phyloP scores from a whole-genome alignment of 1,284 basidiomycete species.

The Cutaneotrichosporon sp. region DNA sequence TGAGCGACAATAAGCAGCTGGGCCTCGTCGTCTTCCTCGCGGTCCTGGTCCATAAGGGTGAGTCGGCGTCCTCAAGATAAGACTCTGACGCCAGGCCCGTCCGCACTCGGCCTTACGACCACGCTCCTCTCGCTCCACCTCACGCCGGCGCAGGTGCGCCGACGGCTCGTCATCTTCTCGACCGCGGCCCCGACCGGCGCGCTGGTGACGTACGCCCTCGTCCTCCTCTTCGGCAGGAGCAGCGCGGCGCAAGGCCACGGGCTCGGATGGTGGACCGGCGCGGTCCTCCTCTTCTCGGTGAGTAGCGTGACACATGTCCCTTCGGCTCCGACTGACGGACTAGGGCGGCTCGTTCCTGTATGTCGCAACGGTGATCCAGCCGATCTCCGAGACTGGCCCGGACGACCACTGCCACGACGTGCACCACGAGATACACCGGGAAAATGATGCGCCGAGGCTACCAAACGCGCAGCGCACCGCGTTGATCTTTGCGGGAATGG shows the following conservation, averaged over 20 bases:
- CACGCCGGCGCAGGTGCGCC: conserved; percentile 62
- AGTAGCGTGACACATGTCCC: too few species aligned
- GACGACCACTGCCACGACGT: conserved; percentile 20
- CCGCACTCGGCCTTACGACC: conserved; percentile 74
- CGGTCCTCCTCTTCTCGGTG: conserved; percentile 47
- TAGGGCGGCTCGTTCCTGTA: conserved; percentile 95
- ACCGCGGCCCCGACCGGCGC: conserved; percentile 73
- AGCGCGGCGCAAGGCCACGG: conserved; percentile 20
- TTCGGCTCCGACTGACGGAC: too few species aligned
- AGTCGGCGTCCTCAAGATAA: too few species aligned
- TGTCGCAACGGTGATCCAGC: conserved; percentile 83
- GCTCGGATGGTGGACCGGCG: conserved; percentile 60
- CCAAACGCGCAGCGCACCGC: conserved; percentile 51
- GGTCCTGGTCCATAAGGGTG: conserved; percentile 82
- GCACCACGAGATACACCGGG: conserved; percentile 33
- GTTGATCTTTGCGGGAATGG: conserved; percentile 64
- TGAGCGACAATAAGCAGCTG: conserved; percentile 48
- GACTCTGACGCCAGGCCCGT: conserved; percentile 61
- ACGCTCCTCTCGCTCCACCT: conserved; percentile 71
- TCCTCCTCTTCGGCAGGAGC: conserved; percentile 55
- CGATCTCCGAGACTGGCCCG: conserved; percentile 49
- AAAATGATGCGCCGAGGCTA: conserved; percentile 49
- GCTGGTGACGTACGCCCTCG: conserved; percentile 61
- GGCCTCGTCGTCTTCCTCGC: conserved; percentile 81
- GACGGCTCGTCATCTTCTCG: conserved; percentile 70